Evolutionary conservation across 1,284 basidiomycete species (phyloP).

Genomic region (Xanthoconium separans): DNA sequence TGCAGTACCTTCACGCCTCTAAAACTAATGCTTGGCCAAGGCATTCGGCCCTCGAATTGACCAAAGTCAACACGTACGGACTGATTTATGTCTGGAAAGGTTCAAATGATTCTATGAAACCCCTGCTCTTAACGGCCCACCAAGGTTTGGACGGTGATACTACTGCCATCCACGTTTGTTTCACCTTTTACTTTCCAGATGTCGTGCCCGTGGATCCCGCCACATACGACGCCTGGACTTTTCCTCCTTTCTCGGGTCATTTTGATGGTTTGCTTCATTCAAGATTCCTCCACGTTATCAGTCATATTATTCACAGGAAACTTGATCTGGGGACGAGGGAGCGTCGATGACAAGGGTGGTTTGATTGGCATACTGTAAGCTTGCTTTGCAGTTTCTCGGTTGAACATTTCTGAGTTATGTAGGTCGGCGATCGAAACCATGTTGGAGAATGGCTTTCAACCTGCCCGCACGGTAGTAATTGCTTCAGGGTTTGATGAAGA

Average conservation of each 20-base stretch:
- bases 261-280: conserved; percentile 39
- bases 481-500: conserved; percentile 70
- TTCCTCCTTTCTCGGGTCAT: conserved; percentile 54
- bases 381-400: neutral
- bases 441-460: conserved; percentile 43
- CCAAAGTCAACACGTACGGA: conserved; percentile 64
- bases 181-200: conserved; percentile 33
- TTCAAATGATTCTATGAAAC: conserved; percentile 54
- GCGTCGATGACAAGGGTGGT: conserved; percentile 51
- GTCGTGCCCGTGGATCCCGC: conserved; percentile 57
- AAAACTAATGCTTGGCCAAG: conserved; percentile 29
- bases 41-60: conserved; percentile 51
- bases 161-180: neutral
- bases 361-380: conserved; percentile 44
- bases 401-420: neutral
- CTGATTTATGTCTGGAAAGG: conserved; percentile 67
- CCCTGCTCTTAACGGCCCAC: conserved; percentile 64
- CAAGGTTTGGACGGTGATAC: conserved; percentile 44
- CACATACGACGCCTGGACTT: conserved; percentile 52
- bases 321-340: conserved; percentile 53
- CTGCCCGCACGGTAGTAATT: conserved; percentile 50
- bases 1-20: neutral
- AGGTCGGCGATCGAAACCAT: conserved; percentile 43
- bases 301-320: conserved; percentile 24
- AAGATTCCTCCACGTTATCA: neutral